These are phyloP conservation scores for Phytophthora niederhauseri DNA, from an alignment of 352 stramenopile species.

Conservation along the genomic window DNA sequence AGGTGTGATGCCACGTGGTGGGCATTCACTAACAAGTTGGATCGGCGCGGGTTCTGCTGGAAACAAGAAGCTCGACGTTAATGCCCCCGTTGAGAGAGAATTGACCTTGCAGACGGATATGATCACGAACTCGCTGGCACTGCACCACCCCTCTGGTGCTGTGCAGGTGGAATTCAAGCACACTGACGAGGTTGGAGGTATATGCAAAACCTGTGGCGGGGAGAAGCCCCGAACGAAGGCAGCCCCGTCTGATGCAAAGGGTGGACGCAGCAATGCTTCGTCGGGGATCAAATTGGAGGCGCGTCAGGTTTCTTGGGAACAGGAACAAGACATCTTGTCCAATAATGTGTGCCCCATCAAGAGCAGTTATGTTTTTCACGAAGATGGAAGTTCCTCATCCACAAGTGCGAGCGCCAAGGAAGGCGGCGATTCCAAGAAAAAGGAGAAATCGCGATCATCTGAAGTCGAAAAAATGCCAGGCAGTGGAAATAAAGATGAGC, in stretches of 20 bases:
- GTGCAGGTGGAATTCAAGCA: slow-evolving; percentile 71
- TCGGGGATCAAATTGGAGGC: slow-evolving; percentile 44
- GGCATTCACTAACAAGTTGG: slow-evolving; percentile 29
- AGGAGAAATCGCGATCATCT: slow-evolving; percentile 40
- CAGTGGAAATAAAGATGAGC: slow-evolving; percentile 68
- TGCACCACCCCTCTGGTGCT: slow-evolving; percentile 50
- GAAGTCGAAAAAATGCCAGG: slow-evolving; percentile 78
- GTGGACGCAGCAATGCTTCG: slow-evolving; percentile 9
- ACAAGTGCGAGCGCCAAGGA: slow-evolving; percentile 16
- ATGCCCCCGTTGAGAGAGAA: slow-evolving; percentile 41
- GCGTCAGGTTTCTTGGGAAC: slow-evolving; percentile 61
- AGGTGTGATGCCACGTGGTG: slow-evolving; percentile 30
- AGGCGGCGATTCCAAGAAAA: slow-evolving; percentile 59
- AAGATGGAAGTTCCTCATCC: slow-evolving; percentile 36
- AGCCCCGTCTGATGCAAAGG: slow-evolving; percentile 33
- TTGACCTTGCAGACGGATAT: slow-evolving; percentile 47
- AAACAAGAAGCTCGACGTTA: slow-evolving; percentile 6
- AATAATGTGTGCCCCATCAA: slow-evolving; percentile 75
- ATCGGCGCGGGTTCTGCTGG: neutral
- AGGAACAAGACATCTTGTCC: slow-evolving; percentile 62
- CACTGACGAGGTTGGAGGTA: slow-evolving; percentile 33
- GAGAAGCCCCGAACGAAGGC: slow-evolving; percentile 49
- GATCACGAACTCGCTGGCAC: slow-evolving; percentile 35
- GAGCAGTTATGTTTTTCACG: slow-evolving; percentile 80
- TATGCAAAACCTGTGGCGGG: slow-evolving; percentile 64